Evolutionary conservation across 768 basidiomycete genomes (phyloP).

Genomic region (Gautieria morchelliformis): DNA sequence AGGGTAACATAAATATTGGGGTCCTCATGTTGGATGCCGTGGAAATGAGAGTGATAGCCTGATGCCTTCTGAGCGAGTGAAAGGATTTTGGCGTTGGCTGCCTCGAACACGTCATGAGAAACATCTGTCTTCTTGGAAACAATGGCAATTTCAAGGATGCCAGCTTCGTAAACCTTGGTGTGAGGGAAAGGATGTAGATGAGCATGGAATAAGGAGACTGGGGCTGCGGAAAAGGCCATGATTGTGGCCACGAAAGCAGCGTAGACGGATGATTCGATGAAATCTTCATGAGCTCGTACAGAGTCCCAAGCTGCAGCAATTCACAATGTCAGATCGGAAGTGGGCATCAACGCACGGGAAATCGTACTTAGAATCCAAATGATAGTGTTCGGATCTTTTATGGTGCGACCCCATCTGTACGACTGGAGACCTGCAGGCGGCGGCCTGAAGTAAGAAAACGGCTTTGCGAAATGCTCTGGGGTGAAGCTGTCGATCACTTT

Average conservation of each 20-base stretch:
- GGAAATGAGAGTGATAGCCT: neutral
- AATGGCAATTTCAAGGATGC: neutral
- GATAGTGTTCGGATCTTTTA: neutral
- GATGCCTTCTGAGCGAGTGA: neutral
- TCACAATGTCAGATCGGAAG: neutral
- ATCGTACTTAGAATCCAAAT: neutral
- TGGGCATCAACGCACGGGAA: neutral
- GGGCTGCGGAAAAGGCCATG: neutral
- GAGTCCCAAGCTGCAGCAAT: neutral
- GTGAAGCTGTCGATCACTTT: neutral
- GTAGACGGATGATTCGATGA: neutral
- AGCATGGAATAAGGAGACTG: neutral
- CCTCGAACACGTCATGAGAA: neutral
- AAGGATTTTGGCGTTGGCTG: neutral
- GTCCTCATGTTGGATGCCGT: neutral
- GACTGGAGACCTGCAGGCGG: neutral
- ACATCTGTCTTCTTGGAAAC: neutral
- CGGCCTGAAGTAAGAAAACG: neutral
- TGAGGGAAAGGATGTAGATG: neutral
- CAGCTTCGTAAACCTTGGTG: neutral
- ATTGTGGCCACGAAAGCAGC: neutral
- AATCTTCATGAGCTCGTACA: neutral
- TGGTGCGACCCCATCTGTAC: neutral
- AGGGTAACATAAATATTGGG: neutral
- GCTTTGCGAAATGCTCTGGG: neutral